phyloP scores from a whole-genome alignment of 179 eudicot species.

The Drosera spatulata region DNA sequence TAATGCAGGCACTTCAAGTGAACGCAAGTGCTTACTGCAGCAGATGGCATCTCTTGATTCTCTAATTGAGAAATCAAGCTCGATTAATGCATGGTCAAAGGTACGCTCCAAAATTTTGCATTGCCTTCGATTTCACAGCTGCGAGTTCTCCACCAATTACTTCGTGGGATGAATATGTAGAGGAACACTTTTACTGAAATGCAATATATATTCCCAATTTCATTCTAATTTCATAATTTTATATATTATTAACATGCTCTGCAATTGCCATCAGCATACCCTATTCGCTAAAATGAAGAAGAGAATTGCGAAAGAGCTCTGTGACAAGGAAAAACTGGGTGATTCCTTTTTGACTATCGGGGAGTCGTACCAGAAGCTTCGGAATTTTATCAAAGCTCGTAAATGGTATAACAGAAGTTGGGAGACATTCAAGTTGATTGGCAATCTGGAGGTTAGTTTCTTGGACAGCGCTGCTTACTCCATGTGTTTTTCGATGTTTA shows the following conservation, averaged over 20 bases:
- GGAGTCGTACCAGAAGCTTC: constrained; percentile 77
- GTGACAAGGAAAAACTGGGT: constrained; percentile 80
- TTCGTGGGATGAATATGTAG: too few species aligned
- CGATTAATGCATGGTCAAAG: constrained; percentile 51
- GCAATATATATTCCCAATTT: too few species aligned
- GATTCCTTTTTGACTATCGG: constrained; percentile 75
- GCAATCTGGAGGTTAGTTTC: constrained; percentile 67
- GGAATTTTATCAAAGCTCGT: constrained; percentile 61
- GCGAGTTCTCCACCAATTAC: too few species aligned
- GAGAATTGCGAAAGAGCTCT: constrained; percentile 58
- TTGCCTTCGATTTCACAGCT: too few species aligned
- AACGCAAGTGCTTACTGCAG: constrained; percentile 52
- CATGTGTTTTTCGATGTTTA: neutral
- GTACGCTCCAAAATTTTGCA: constrained; percentile 23
- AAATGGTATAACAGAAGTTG: constrained; percentile 76
- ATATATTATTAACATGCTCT: too few species aligned
- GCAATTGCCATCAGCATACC: neutral
- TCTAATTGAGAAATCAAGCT: constrained; percentile 64
- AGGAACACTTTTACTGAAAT: too few species aligned
- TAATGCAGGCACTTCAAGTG: constrained; percentile 54
- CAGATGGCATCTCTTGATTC: constrained; percentile 59
- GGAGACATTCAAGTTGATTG: constrained; percentile 53
- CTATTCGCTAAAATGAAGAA: constrained; percentile 62
- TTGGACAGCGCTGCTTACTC: neutral
- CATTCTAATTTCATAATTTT: too few species aligned